Evolutionary conservation across 2,329 filamentous ascomycete species (phyloP), one percentile per base, ranked within the genome.

Genomic region (Atkinsonella texensis): DNA sequence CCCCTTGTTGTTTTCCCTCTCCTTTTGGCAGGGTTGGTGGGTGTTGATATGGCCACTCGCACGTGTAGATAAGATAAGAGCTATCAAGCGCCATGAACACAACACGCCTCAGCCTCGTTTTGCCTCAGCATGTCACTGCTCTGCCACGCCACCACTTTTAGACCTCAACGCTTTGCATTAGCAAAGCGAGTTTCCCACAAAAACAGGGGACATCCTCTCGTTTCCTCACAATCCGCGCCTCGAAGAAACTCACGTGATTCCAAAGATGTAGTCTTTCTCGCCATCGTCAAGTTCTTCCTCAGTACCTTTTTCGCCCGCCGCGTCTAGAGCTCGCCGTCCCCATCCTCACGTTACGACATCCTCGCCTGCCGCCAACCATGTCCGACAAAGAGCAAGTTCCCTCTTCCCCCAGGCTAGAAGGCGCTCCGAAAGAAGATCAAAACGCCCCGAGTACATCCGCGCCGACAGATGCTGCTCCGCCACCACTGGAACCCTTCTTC

Each of bases 401-500:
- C 17, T 41, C 28, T 10, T 40, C 38, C 2, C 17, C 33, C 7
- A n/a, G 17, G 18, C 40, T 15, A 13, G 49, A 44, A 17, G 39
- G n/a, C 18, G 43, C 12, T n/a, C 48, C 33, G n/a, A n/a, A 32
- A 18, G 18, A 46, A 3, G 41, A 38, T 8, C 38, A 38, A 0
- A 18, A 50, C 10, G 28, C 17, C 15, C 48, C 35, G 15, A 5
- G 31, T 15, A 28, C 42, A 49, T n/a, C 42, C 20, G 33, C 41
- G 20, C n/a, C 35, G 1, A 40, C 28, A 5, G 41, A 50, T 13
- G 31, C 49, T 9, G 51, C 49, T 56, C 55, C 46, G 8, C 42
- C 54, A 2, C 91, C 54, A 2, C 91, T 95, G 66, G 76, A 81
- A 44, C 87, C 89, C 2, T 85, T 95, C 72, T 96, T 95, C 72